These are phyloP conservation scores for Boletus rex-veris DNA, from an alignment of 768 basidiomycete genomes.

Conservation along the genomic window DNA sequence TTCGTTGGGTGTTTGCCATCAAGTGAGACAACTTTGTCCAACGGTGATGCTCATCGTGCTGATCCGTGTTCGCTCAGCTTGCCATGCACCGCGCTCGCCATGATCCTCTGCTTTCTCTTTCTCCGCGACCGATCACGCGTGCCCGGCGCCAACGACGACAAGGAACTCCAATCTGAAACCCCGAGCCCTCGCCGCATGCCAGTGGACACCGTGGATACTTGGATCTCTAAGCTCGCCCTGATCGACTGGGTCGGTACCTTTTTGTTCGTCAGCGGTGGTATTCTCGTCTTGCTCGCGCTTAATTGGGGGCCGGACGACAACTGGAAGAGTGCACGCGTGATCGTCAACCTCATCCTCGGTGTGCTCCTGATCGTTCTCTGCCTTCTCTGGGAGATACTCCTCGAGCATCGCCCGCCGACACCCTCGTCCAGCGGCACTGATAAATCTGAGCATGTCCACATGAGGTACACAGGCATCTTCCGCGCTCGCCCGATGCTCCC, in stretches of 20 bases:
- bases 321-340: conserved; percentile 44
- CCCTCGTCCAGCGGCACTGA: background rate
- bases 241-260: conserved; percentile 48
- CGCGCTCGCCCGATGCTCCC: conserved; percentile 45
- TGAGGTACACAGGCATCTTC: conserved; percentile 16
- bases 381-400: conserved; percentile 42
- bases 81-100: conserved; percentile 36
- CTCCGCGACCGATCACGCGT: conserved; percentile 31
- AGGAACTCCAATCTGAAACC: conserved; percentile 7
- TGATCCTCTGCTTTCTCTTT: conserved; percentile 40
- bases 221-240: conserved; percentile 29
- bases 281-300: conserved; percentile 47
- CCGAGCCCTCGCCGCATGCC: background rate
- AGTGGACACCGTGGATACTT: conserved; percentile 6
- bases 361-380: conserved; percentile 38
- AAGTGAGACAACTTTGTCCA: conserved; percentile 34
- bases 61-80: conserved; percentile 28
- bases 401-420: conserved; percentile 26
- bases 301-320: conserved; percentile 46
- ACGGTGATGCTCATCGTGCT: background rate
- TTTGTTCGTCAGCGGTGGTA: conserved; percentile 42
- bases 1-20: conserved; percentile 56
- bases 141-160: conserved; percentile 16
- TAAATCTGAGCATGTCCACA: background rate
- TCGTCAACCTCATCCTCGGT: conserved; percentile 46